Percentiles rank a stretch among this genome's conserved stretches.
Evolutionary conservation across 1,284 basidiomycete species (phyloP).

Genomic region (Melampsora americana): DNA sequence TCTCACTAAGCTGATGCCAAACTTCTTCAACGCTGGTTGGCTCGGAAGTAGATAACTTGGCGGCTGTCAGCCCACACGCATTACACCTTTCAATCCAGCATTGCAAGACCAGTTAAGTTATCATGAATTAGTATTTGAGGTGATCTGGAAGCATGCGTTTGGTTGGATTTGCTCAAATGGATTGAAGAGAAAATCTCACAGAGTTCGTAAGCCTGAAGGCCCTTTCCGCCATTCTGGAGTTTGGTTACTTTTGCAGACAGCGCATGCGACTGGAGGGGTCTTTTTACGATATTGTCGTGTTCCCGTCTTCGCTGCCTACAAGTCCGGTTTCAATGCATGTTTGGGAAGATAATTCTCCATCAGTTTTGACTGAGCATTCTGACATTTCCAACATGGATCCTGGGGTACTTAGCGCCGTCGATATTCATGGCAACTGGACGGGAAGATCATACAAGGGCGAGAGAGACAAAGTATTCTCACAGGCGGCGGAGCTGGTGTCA

Average conservation of each 20-base stretch:
- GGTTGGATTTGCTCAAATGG: neutral
- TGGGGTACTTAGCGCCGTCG: too few relatives aligned
- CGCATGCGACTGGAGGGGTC: constrained; percentile 34
- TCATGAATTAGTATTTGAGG: neutral
- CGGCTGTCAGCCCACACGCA: constrained; percentile 40
- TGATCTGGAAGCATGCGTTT: neutral
- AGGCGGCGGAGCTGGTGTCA: neutral
- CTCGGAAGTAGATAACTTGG: constrained; percentile 19
- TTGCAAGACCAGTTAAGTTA: neutral
- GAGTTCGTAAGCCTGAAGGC: constrained; percentile 38
- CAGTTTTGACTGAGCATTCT: neutral
- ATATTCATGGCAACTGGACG: too few relatives aligned
- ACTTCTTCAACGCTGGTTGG: constrained; percentile 40
- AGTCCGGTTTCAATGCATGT: neutral
- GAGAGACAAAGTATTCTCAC: neutral
- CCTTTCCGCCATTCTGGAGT: constrained; percentile 43
- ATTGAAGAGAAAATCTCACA: constrained; percentile 21
- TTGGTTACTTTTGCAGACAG: constrained; percentile 13
- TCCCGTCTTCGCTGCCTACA: constrained; percentile 16
- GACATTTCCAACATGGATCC: neutral
- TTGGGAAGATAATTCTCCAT: neutral
- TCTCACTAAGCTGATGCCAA: constrained; percentile 31
- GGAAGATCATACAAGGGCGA: neutral
- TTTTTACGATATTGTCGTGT: constrained; percentile 43
- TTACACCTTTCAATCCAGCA: constrained; percentile 22